These are phyloP conservation scores for Populus ilicifolia DNA, from an alignment of 345 rosid genomes.

Conservation along the genomic window DNA sequence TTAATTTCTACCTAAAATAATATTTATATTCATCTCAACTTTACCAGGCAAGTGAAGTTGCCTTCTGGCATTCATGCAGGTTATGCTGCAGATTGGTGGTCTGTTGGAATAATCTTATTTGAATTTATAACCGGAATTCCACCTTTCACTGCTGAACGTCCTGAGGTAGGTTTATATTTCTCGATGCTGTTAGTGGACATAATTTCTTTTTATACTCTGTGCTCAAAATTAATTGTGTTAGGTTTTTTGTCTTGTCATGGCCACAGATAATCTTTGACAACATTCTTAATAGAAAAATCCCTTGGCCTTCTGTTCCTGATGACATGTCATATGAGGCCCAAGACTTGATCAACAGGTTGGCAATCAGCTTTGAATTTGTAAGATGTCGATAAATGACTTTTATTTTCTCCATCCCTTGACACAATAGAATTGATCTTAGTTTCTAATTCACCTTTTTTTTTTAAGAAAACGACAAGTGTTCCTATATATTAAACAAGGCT, in stretches of 20 bases:
- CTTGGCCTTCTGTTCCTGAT: conserved; percentile 68
- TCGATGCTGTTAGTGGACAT: not conserved
- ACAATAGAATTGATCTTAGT: not conserved
- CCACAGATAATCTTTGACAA: conserved; percentile 74
- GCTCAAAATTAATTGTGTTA: not conserved
- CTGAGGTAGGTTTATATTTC: conserved; percentile 50
- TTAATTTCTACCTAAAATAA: conserved; percentile 25
- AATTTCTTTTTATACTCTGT: not conserved
- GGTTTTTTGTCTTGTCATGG: conserved; percentile 10
- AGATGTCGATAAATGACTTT: conserved; percentile 5
- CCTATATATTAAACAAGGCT: not conserved
- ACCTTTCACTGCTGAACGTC: conserved; percentile 64
- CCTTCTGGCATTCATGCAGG: conserved; percentile 46
- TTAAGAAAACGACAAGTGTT: not conserved
- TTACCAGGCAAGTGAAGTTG: conserved; percentile 21
- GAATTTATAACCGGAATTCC: conserved; percentile 79
- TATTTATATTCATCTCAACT: conserved; percentile 7
- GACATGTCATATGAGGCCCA: conserved; percentile 75
- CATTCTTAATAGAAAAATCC: conserved; percentile 69
- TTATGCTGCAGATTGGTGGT: conserved; percentile 86
- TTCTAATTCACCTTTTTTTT: not conserved
- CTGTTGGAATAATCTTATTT: conserved; percentile 78
- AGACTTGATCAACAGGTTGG: conserved; percentile 74
- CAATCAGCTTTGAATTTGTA: conserved; percentile 4
- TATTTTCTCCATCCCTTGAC: not conserved